phyloP scores from a whole-genome alignment of 129 eudicot species.

The Heracleum sosnowskyi region DNA sequence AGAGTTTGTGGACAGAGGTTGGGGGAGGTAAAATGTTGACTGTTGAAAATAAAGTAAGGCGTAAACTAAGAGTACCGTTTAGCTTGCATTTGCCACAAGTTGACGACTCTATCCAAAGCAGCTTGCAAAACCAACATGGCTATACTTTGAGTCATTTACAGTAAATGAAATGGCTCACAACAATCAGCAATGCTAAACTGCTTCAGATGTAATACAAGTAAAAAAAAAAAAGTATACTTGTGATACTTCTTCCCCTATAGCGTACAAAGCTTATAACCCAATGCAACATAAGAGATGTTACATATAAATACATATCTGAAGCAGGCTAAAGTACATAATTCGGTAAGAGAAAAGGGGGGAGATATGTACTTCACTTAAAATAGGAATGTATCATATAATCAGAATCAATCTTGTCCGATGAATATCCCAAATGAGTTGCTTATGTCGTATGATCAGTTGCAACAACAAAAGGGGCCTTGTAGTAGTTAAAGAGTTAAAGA shows the following conservation, averaged over 20 bases:
- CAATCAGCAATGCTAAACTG: not conserved
- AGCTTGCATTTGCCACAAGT: conserved; percentile 83
- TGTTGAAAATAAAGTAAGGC: conserved; percentile 1
- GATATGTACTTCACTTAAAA: not conserved
- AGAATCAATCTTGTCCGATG: not conserved
- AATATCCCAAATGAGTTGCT: not conserved
- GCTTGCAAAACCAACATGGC: conserved; percentile 35
- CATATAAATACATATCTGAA: not conserved
- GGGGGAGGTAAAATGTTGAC: not conserved
- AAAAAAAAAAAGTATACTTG: not conserved
- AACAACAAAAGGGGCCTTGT: not conserved
- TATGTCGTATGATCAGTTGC: not conserved
- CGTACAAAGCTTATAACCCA: not conserved
- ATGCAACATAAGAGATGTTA: not conserved
- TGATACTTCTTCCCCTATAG: not conserved
- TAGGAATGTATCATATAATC: not conserved
- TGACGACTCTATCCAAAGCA: conserved; percentile 86
- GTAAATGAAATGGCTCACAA: not conserved
- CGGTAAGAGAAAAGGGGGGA: not conserved
- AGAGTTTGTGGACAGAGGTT: not conserved
- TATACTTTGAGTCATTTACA: conserved; percentile 12
- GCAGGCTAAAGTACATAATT: not conserved
- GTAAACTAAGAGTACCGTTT: conserved; percentile 49
- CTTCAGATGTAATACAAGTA: not conserved
- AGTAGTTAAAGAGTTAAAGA: not conserved